Base-by-base conservation (phyloP, 306 rosid genomes). In the Pterocarpus macrocarpus region DNA sequence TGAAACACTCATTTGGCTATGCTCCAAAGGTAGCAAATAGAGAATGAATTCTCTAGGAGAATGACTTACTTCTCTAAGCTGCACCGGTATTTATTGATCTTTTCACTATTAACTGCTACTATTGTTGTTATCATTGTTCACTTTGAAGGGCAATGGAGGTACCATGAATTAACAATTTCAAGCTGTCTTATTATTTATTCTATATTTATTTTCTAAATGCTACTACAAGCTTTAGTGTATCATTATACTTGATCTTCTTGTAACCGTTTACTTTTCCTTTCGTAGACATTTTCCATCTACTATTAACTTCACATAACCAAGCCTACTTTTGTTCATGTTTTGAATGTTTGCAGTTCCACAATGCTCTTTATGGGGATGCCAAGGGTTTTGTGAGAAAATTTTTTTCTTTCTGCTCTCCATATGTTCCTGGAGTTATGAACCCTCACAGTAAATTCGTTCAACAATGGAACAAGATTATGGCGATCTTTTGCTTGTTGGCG, bases 361-460 rank as follows among this genome's bases (percentile, higher is more conserved):
- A 83, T 75, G 89, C 82, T 85, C 71, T 90, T 50, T 92, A 90
- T 80, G 97, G 94, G 32, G 98, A 88, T 68, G 97, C 97, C 52
- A 92, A 90, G 82, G 97, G 98, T 50, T 88, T 89, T 66, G 91
- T 83, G 0, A 85, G 85, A 83, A 92, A 83, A 76, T 58, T 86
- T 80, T 35, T 22, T 72, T 83, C 97, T 61, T 91, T 77, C 74
- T 82, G 86, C 83, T 56, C 64, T 84, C 80, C 87, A 49, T 81
- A 61, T 81, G 80, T 92, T 85, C 94, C 92, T 55, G 94, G 94
- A 79, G 90, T 92, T 65, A 91, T 92, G 89, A 92, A 92, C 71
- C 98, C 97, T 82, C 98, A 92, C 79, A 8, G 89, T 61, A 92
- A 81, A 85, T 71, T 86, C 36, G 88, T 92, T 68, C 98, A 91